Percentiles rank a stretch among this genome's conserved stretches.
Conservation (phyloP, 352 stramenopile species). For the Thalassiosira pacifica region DNA sequence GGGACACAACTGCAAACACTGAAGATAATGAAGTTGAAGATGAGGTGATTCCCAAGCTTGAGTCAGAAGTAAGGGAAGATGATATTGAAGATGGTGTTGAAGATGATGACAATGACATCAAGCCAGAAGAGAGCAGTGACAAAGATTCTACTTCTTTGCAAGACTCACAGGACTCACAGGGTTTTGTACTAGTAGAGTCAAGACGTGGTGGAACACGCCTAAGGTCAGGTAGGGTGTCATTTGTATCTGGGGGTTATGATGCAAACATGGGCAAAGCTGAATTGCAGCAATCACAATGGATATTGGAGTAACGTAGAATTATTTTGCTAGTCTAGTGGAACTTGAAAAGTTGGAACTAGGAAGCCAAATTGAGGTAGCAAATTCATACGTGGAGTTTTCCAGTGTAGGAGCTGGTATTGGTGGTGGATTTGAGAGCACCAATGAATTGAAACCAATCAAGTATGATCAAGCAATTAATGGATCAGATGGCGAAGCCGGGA, state of each 20-base stretch:
- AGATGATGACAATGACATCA: no score
- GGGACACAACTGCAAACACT: neutral
- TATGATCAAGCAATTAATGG: slow-evolving; percentile 56
- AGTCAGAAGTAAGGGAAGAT: neutral
- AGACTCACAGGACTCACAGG: no score
- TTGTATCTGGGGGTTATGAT: no score
- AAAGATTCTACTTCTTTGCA: neutral
- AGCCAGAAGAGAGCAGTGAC: no score
- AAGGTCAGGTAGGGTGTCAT: no score
- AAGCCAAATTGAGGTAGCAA: neutral
- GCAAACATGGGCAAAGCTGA: neutral
- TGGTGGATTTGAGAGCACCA: slow-evolving; percentile 57
- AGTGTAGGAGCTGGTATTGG: slow-evolving; percentile 49
- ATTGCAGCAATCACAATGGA: neutral
- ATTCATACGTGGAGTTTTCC: no score
- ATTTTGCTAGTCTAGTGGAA: neutral
- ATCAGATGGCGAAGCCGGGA: slow-evolving; percentile 48
- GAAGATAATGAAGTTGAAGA: neutral
- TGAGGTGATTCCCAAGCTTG: neutral
- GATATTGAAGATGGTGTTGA: no score
- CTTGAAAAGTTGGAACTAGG: neutral
- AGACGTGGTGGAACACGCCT: no score
- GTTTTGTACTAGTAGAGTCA: no score
- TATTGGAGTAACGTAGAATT: neutral
- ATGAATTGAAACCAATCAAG: slow-evolving; percentile 62